Conservation (phyloP, 2,329 filamentous ascomycete species). For the Arthrobotrys sphaeroides region DNA sequence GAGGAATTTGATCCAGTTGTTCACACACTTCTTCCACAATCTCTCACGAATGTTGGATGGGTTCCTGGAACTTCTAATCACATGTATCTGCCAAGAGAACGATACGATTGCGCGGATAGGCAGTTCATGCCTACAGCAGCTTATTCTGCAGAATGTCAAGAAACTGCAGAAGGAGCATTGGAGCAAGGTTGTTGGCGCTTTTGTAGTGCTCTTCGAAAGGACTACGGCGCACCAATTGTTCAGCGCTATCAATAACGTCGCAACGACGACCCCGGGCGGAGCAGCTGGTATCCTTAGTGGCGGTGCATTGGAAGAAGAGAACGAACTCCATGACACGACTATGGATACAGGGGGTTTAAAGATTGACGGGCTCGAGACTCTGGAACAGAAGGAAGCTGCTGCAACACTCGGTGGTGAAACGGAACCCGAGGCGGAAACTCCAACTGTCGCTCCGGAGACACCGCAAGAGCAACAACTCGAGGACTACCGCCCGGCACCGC, state of each 20-base stretch:
- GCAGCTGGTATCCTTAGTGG: slow-evolving; percentile 57
- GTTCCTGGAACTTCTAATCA: slow-evolving; percentile 90
- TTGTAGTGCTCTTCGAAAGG: slow-evolving; percentile 92
- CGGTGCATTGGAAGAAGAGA: slow-evolving; percentile 28
- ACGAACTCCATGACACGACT: slow-evolving; percentile 36
- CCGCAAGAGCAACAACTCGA: slow-evolving; percentile 68
- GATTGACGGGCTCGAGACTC: slow-evolving; percentile 66
- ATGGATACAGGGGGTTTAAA: slow-evolving; percentile 68
- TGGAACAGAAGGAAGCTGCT: slow-evolving; percentile 57
- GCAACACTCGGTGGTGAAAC: slow-evolving; percentile 55
- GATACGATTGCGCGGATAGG: slow-evolving; percentile 98
- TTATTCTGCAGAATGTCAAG: slow-evolving; percentile 94
- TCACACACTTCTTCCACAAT: slow-evolving; percentile 97
- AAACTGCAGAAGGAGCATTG: slow-evolving; percentile 91
- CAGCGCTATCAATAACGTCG: slow-evolving; percentile 68
- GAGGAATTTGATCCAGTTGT: slow-evolving; percentile 97
- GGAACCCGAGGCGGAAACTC: neutral
- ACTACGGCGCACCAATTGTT: slow-evolving; percentile 97
- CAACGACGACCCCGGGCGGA: slow-evolving; percentile 64
- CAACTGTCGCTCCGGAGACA: slow-evolving; percentile 49
- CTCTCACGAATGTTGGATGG: slow-evolving; percentile 97
- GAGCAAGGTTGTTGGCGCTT: slow-evolving; percentile 92
- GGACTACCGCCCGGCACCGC: slow-evolving; percentile 82
- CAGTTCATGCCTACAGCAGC: slow-evolving; percentile 95
- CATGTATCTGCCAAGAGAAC: slow-evolving; percentile 99